Evolutionary conservation across 2,329 filamentous ascomycete species (phyloP).

Genomic region (Ceratocystis diversiconidia): DNA sequence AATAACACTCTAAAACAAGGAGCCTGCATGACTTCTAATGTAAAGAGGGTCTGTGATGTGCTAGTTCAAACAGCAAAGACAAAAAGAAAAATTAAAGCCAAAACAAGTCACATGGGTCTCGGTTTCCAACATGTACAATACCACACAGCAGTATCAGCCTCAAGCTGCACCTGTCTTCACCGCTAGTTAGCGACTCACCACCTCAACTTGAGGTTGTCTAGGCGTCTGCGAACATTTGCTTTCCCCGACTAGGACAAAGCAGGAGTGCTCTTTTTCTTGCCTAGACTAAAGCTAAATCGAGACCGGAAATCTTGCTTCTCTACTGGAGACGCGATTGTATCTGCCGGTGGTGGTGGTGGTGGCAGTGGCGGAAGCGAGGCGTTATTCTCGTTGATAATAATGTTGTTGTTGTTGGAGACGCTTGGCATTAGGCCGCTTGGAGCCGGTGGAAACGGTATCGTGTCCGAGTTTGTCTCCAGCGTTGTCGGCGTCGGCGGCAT

Average conservation of each 20-base stretch:
- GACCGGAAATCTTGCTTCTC: constrained; percentile 30
- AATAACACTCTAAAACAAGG: not conserved
- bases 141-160: not conserved
- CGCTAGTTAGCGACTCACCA: not conserved
- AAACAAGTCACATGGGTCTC: not conserved
- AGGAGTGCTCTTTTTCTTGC: constrained; percentile 48
- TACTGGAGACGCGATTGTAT: constrained; percentile 16
- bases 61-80: not conserved
- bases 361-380: not conserved
- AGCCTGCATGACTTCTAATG: not conserved
- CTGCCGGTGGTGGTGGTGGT: constrained; percentile 5
- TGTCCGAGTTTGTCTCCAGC: not conserved
- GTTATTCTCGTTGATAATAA: not conserved
- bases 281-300: constrained; percentile 45
- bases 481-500: constrained; percentile 4
- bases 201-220: not conserved
- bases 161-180: not conserved
- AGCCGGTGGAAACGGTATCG: not conserved
- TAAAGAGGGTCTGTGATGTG: not conserved
- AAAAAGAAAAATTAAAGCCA: constrained; percentile 4
- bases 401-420: not conserved
- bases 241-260: constrained; percentile 21
- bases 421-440: not conserved
- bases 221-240: constrained; percentile 8
- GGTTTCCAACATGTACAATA: not conserved